Evolutionary conservation across 2,329 filamentous ascomycete genomes (phyloP), one percentile per base, ranked within the genome.

Genomic region (Microsporum ferrugineum): DNA sequence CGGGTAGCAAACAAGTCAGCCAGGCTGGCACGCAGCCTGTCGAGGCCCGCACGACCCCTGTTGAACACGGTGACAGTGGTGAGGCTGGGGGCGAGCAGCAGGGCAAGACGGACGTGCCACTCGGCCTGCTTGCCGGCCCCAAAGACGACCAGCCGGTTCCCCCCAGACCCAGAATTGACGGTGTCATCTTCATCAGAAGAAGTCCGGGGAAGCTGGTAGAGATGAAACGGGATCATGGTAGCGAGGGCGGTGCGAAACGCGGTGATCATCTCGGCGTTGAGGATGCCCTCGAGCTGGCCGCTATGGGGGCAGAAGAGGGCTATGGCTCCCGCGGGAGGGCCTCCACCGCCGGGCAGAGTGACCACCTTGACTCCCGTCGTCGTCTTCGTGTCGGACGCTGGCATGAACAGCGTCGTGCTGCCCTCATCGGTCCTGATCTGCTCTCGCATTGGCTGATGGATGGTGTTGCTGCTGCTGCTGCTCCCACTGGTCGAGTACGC

Each of bases 191-290:
- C 17, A 23, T 23, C 1, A 23, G 17, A 23, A 23, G 17, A 23
- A 17, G 31, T 43, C 39, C n/a, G 45, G 45, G 45, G 45, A 29
- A 49, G 7, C 23, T 47, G 43, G 43, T 23, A 47, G 23, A 81
- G 82, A 23, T 75, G 73, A 38, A 90, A 78, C 0, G 90, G 79
- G 31, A 86, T 84, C 60, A 86, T 82, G 2, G 86, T 87, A 1
- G 84, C 84, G 8, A 92, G 77, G 0, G 88, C 87, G 0, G 89
- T 94, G 63, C 89, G 84, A 73, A 92, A 94, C 2, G 87, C 88
- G 0, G 89, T 94, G 36, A 92, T 76, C 53, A 88, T 85, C 62
- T 82, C 82, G 14, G 88, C 88, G 67, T 89, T 87, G 41, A 94
- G 75, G 61, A 92, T 79, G 3, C 86, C 89, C 3, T 83, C 73